Base-by-base conservation (phyloP, 164 flowering plant genomes). In the Vitis riparia region DNA sequence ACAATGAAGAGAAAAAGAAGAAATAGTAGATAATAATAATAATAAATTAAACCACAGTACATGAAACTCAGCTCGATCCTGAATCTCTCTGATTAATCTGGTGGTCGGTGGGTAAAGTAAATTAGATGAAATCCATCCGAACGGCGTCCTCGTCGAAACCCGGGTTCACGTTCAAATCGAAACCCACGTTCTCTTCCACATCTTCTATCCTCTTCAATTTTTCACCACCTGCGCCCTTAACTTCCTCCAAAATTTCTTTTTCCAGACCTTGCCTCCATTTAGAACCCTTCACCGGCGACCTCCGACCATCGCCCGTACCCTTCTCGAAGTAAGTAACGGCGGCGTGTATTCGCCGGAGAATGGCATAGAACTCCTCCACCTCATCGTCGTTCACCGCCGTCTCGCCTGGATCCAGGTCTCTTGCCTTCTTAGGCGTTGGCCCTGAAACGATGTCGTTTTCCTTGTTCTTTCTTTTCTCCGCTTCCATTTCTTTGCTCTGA, bases 281-380 rank as follows among this genome's bases (percentile, higher is more conserved):
- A 51, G 62, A 30, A 23, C 59, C 30, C 19, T 64, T 75, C 13
- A n/a, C 59, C 53, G 60, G 59, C 17, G 70, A 3, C 12, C 60
- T 15, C 9, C 32, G 27, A 15, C 19, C 55, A 5, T 59, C 73
- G 19, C 62, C 73, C 19, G 70, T 55, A 17, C 78, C 74, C 9
- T 75, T 62, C 64, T 73, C 59, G 48, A 79, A 76, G 47, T 84
- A 78, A 61, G 51, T 75, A 9, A 80, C 78, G 3, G 84, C 87
- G 47, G 76, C 82, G 50, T 71, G 85, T 23, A 81, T 71, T 23
- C 86, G 70, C 56, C 77, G 68, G 11, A 86, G 69, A 29, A 82
- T 86, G 14, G 84, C 79, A 63, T 78, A 83, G 82, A 86, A 86
- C 69, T 84, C 89, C 61, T 86, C 87, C 55, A 86, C 87, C 66